These are phyloP conservation scores for Metarhizium brunneum DNA, from an alignment of 2,329 filamentous ascomycete species.

Conservation along the genomic window DNA sequence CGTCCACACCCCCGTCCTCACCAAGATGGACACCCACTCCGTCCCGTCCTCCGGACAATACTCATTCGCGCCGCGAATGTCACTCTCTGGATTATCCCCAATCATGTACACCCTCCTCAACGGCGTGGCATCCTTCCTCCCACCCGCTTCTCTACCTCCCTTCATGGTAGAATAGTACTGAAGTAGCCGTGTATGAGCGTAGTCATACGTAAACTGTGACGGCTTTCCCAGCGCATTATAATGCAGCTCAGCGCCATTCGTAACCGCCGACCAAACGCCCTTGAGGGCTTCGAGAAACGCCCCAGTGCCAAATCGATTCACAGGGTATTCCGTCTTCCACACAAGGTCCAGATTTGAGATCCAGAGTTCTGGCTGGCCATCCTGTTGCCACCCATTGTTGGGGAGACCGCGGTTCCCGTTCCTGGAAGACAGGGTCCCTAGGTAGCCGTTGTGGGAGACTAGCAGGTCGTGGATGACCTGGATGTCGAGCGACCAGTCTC, in stretches of 20 bases:
- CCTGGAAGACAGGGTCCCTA: constrained; percentile 69
- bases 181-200: constrained; percentile 65
- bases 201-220: constrained; percentile 65
- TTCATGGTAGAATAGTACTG: constrained; percentile 25
- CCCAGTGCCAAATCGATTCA: constrained; percentile 84
- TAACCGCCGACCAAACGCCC: constrained; percentile 69
- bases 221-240: constrained; percentile 79
- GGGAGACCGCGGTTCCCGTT: constrained; percentile 58
- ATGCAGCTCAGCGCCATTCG: constrained; percentile 49
- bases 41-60: constrained; percentile 58
- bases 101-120: constrained; percentile 84
- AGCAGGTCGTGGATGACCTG: constrained; percentile 79
- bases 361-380: constrained; percentile 71
- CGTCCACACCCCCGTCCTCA: constrained; percentile 70
- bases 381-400: constrained; percentile 72
- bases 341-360: constrained; percentile 87
- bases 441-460: constrained; percentile 64
- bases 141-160: constrained; percentile 9
- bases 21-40: constrained; percentile 69
- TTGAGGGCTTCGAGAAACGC: constrained; percentile 76
- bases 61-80: constrained; percentile 79
- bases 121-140: constrained; percentile 41
- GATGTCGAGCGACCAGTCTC: constrained; percentile 89
- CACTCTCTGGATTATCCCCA: constrained; percentile 81
- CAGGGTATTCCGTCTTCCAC: constrained; percentile 78